Base-by-base conservation (phyloP, 164 flowering plant genomes). In the Magnolia kwangsiensis region DNA sequence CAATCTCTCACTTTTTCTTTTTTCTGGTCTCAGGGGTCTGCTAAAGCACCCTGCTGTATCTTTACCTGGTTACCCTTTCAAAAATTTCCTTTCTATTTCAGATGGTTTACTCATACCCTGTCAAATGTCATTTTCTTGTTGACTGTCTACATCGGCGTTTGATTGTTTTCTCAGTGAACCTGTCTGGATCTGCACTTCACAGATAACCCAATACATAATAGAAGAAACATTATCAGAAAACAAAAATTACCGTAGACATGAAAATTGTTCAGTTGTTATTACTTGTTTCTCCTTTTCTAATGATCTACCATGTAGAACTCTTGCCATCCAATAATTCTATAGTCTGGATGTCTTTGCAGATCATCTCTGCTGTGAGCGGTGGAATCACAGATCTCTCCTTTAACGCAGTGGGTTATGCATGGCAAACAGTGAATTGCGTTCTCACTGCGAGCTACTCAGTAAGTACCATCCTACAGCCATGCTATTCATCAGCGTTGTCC, bases 381-480 rank as follows among this genome's bases (percentile, higher is more conserved):
- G 94, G 98, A 59, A 84, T 89, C 75, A 93, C 96, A 14, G 96
- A 93, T 79, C 88, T 93, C 67, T 83, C 96, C 23, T 93, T 91
- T 69, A 76, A 93, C 74, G 72, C 90, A 3, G 72, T 70, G 63
- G 98, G 98, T 61, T 93, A 91, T 79, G 63, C 86, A 31, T 93
- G 98, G 96, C 98, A 93, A 77, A 73, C 83, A 58, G 8, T 80
- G 67, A 93, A 93, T 74, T 93, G 98, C 76, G 51, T 91, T 79
- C 85, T 93, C 37, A 93, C 98, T 11, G 96, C 98, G 74, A 81
- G 88, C 80, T 93, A 93, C 82, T 91, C 98, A 18, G 98, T 93
- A 89, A 19, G 89, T 82, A 9, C 16, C 58, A 63, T 61, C 50
- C 13, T 73, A 51, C 63, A 50, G 74, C 7, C 27, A 23, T 50